Conservation (phyloP, 768 basidiomycete species). For the Crepidotus variabilis region DNA sequence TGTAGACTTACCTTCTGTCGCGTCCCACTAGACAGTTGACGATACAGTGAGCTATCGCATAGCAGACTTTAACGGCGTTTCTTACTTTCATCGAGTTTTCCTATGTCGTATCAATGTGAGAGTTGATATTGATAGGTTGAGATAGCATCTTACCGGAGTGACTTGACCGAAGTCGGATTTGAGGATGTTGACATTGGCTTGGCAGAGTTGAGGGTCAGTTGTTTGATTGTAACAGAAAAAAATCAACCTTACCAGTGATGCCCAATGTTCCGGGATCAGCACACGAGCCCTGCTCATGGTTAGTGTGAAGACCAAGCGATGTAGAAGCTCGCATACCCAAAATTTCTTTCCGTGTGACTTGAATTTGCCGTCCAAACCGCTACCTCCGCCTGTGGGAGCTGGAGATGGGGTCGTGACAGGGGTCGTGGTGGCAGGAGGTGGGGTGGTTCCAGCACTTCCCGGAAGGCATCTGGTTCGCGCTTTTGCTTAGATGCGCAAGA, state of each 20-base stretch:
- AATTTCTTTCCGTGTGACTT: slow-evolving; percentile 29
- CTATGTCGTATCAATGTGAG: slow-evolving; percentile 1
- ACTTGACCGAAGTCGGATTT: slow-evolving; percentile 36
- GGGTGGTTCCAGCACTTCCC: slow-evolving; percentile 9
- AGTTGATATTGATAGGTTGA: no score
- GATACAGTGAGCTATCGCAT: no score
- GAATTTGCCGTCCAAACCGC: slow-evolving; percentile 27
- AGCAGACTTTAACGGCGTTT: no score
- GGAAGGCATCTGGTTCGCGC: slow-evolving; percentile 13
- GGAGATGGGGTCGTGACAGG: not conserved
- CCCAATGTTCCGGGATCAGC: slow-evolving; percentile 26
- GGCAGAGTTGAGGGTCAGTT: not conserved
- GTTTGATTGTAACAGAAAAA: not conserved
- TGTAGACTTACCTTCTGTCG: slow-evolving; percentile 27
- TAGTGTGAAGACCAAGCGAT: not conserved
- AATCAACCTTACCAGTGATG: slow-evolving; percentile 27
- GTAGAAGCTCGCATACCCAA: slow-evolving; percentile 20
- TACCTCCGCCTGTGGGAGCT: no score
- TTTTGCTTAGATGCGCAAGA: not conserved
- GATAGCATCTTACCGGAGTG: slow-evolving; percentile 25
- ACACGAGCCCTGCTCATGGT: slow-evolving; percentile 16
- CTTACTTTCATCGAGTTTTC: slow-evolving; percentile 38
- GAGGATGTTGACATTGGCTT: slow-evolving; percentile 29
- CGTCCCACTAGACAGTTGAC: slow-evolving; percentile 38
- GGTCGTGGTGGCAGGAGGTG: not conserved